A percentile compares a stretch with the other conserved stretches of the same genome.
phyloP scores from a whole-genome alignment of 2,329 filamentous ascomycete species.

The Colletotrichum neosansevieriae region DNA sequence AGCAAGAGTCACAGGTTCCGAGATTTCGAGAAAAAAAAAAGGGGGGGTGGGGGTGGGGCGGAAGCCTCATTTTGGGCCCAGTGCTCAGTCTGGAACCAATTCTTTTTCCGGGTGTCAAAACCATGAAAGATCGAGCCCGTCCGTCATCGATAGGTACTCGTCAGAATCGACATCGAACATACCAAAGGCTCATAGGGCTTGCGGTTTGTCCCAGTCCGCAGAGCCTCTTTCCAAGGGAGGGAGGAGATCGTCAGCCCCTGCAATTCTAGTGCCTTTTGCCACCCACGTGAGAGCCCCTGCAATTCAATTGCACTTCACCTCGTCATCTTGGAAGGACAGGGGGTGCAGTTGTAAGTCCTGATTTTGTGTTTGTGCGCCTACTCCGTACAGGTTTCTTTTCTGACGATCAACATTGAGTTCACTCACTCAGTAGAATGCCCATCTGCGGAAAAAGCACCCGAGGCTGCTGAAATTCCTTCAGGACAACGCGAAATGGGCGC shows the following conservation, averaged over 20 bases:
- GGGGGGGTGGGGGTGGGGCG: background rate
- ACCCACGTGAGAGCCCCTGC: no score
- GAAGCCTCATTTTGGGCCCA: conserved; percentile 13
- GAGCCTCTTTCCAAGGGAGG: conserved; percentile 27
- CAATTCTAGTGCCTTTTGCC: no score
- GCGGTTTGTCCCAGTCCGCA: background rate
- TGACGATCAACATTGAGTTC: no score
- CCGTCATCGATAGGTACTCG: conserved; percentile 11
- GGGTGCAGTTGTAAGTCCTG: background rate
- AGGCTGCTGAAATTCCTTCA: background rate
- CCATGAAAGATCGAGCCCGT: conserved; percentile 7
- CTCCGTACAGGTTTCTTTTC: conserved; percentile 6
- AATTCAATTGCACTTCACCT: conserved; percentile 9
- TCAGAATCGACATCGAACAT: background rate
- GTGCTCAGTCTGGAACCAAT: no score
- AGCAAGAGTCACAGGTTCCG: conserved; percentile 19
- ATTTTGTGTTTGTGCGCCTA: background rate
- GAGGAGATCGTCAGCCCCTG: conserved; percentile 4
- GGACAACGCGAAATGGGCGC: background rate
- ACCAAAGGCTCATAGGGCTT: background rate
- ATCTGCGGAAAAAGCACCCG: background rate
- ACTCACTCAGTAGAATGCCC: no score
- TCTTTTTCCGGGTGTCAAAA: background rate
- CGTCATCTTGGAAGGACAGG: background rate
- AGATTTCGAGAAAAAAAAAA: background rate